Evolutionary conservation across 495 filamentous ascomycete genomes (phyloP).

Genomic region (Aspergillus leporis): DNA sequence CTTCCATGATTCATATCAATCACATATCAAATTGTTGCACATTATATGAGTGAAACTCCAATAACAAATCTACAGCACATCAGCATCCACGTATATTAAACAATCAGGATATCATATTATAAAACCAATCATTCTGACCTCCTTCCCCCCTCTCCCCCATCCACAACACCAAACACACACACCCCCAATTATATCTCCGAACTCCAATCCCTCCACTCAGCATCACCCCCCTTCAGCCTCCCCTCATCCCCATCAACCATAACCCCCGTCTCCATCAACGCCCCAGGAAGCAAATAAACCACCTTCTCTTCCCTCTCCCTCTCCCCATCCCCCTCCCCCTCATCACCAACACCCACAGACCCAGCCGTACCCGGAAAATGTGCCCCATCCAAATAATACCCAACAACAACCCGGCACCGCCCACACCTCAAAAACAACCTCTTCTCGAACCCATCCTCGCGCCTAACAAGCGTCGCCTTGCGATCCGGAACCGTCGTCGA

Average conservation of each 20-base stretch:
- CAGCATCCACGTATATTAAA: too few relatives aligned
- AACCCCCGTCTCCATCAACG: conserved; percentile 52
- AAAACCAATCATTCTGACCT: too few relatives aligned
- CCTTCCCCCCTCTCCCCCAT: too few relatives aligned
- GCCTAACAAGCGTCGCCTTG: conserved; percentile 54
- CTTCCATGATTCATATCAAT: too few relatives aligned
- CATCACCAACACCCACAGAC: not conserved
- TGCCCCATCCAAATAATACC: conserved; percentile 53
- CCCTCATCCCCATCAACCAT: conserved; percentile 31
- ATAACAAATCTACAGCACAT: too few relatives aligned
- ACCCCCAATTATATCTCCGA: not conserved
- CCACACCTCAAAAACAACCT: conserved; percentile 59
- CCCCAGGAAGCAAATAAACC: conserved; percentile 62
- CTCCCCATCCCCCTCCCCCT: conserved; percentile 25
- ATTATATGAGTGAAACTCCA: too few relatives aligned
- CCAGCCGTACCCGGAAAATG: conserved; percentile 33
- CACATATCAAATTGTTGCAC: too few relatives aligned
- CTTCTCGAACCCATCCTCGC: conserved; percentile 76
- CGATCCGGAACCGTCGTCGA: conserved; percentile 48
- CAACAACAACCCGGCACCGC: conserved; percentile 63
- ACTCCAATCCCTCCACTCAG: conserved; percentile 36
- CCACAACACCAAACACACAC: too few relatives aligned
- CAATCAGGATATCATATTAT: too few relatives aligned
- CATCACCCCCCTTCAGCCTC: conserved; percentile 23
- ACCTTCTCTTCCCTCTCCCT: conserved; percentile 34